Conservation (phyloP, 2,329 filamentous ascomycete genomes). For the Monilinia aucupariae region DNA sequence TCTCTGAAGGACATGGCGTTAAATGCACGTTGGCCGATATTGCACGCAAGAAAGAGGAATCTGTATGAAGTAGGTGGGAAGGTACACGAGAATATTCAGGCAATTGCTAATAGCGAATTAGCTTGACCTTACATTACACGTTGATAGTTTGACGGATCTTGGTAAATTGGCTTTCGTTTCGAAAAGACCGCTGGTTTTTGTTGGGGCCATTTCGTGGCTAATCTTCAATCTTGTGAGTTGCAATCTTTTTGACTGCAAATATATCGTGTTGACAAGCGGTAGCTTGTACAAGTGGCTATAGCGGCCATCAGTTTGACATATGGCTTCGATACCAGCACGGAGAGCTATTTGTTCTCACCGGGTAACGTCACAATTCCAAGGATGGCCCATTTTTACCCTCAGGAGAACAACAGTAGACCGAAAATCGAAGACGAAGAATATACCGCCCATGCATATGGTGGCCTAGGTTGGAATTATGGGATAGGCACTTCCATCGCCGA, state of each 20-base stretch:
- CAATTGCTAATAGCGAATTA: constrained; percentile 18
- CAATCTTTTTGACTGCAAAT: neutral
- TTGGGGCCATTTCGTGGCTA: constrained; percentile 33
- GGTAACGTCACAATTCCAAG: constrained; percentile 39
- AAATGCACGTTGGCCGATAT: constrained; percentile 44
- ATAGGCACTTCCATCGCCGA: constrained; percentile 20
- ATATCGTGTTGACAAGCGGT: neutral
- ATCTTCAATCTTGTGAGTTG: constrained; percentile 34
- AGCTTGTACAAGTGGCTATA: constrained; percentile 42
- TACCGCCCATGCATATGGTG: constrained; percentile 42
- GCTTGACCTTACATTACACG: constrained; percentile 34
- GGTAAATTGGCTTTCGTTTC: constrained; percentile 32
- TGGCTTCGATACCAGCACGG: constrained; percentile 39
- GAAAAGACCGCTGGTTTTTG: constrained; percentile 29
- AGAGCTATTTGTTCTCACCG: constrained; percentile 32
- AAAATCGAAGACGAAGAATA: constrained; percentile 38
- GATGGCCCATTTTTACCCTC: constrained; percentile 36
- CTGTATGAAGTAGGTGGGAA: constrained; percentile 37
- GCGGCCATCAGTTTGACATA: constrained; percentile 42
- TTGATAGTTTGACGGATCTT: constrained; percentile 35
- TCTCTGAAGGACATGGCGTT: constrained; percentile 42
- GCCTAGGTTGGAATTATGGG: constrained; percentile 35
- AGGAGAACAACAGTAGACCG: constrained; percentile 27
- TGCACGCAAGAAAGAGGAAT: constrained; percentile 37
- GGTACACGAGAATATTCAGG: neutral